phyloP scores from a whole-genome alignment of 2,329 filamentous ascomycete genomes.

The Catunica adiposa region DNA sequence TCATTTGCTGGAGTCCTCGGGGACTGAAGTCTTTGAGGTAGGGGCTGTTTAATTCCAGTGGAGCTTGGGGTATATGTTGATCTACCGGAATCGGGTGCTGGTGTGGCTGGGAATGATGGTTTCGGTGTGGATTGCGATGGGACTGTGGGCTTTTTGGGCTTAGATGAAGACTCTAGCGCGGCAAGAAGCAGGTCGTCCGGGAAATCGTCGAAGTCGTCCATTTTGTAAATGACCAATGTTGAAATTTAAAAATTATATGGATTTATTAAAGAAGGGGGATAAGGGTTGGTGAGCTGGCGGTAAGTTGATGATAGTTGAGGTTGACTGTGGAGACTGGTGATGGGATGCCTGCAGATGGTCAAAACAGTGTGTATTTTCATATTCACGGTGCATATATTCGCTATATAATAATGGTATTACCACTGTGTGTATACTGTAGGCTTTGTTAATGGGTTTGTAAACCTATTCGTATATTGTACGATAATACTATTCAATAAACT shows the following conservation, averaged over 20 bases:
- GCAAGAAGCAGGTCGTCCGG: conserved; percentile 12
- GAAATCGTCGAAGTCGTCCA: conserved; percentile 15
- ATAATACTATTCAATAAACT: no score
- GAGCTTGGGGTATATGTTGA: no score
- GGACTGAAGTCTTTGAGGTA: conserved; percentile 33
- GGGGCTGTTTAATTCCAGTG: conserved; percentile 29
- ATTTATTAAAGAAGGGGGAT: neutral
- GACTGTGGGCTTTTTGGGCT: conserved; percentile 1
- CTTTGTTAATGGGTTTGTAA: no score
- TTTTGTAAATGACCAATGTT: neutral
- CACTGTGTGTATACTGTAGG: no score
- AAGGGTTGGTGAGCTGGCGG: conserved; percentile 25
- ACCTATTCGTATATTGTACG: no score
- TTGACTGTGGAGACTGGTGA: conserved; percentile 37
- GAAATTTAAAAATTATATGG: neutral
- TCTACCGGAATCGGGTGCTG: no score
- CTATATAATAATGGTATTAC: no score
- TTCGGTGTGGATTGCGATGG: conserved; percentile 1
- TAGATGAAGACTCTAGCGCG: conserved; percentile 13
- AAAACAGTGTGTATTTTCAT: neutral
- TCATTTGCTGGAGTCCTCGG: neutral
- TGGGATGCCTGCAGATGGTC: neutral
- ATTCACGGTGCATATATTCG: no score
- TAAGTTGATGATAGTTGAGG: conserved; percentile 67
- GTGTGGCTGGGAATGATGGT: neutral